Base-by-base conservation (phyloP, 257 asterid species). In the Capsicum chinense region DNA sequence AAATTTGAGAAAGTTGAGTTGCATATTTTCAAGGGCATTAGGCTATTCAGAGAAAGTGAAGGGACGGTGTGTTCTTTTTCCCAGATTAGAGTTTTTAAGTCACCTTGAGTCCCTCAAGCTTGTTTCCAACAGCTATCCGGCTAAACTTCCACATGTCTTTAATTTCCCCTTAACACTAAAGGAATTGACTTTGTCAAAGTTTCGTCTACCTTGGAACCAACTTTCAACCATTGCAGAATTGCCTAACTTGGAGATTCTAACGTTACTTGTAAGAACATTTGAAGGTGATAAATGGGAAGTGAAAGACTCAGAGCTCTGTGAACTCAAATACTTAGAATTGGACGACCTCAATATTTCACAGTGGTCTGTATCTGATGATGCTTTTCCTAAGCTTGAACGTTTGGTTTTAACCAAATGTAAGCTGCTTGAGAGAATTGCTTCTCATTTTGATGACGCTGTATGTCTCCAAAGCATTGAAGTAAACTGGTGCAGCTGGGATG, bases 101-200 rank as follows among this genome's bases (percentile, higher is more conserved):
- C 35, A 73, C 16, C 80, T 73, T 44, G 80, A 73, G 9, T 73
- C 80, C 37, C 80, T 73, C 80, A 73, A 73, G 57, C 57, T 73
- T 33, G 54, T 73, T 9, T 44, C 54, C 37, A 17, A 73, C 80
- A 44, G 58, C 37, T 64, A 64, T 64, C 71, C 44, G 12, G 71
- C 71, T 64, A 66, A 66, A 66, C 48, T 33, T 66, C 48, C 56
- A 47, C 15, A 3, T n/a, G 80, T 73, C 26, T 60, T 73, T 37
- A 73, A 47, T 52, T 73, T 73, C 10, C 80, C 59, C 59, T 9
- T 0, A 35, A 3, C 9, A 17, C 80, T 73, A 52, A 73, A 16
- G 80, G 58, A 73, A 47, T 52, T 47, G 80, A 73, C 80, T 73
- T 12, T 73, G 3, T 73, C 58, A 1, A 73, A 21, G 56, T 73